Conservation (phyloP, 345 rosid species). For the Erysimum cheiranthoides region DNA sequence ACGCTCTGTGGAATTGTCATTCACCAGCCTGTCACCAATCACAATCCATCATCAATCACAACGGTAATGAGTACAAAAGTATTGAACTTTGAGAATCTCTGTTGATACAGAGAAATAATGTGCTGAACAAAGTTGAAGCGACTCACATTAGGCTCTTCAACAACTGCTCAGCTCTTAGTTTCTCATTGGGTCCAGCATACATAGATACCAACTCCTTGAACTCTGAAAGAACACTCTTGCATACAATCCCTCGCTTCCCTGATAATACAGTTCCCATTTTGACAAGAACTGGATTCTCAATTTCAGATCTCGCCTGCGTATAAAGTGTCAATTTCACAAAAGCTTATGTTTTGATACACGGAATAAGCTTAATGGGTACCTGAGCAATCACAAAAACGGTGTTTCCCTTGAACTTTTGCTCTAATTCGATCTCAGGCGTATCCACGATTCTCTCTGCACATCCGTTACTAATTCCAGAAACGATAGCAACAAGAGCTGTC, state of each 20-base stretch:
- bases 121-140: neutral
- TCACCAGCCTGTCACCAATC: constrained; percentile 63
- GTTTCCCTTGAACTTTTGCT: constrained; percentile 79
- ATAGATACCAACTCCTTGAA: constrained; percentile 68
- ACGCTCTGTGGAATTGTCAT: constrained; percentile 81
- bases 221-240: constrained; percentile 65
- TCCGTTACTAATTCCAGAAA: constrained; percentile 89
- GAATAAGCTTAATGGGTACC: constrained; percentile 48
- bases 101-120: constrained; percentile 15
- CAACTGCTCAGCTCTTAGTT: constrained; percentile 66
- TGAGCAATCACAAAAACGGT: constrained; percentile 75
- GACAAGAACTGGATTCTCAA: constrained; percentile 57
- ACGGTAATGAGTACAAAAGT: neutral
- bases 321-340: neutral
- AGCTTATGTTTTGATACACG: neutral
- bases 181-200: constrained; percentile 85
- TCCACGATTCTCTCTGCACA: constrained; percentile 62
- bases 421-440: constrained; percentile 54
- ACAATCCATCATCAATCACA: constrained; percentile 22
- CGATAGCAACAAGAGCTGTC: constrained; percentile 82
- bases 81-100: constrained; percentile 14
- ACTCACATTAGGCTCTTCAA: constrained; percentile 63
- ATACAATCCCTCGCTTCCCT: constrained; percentile 67
- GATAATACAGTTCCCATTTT: constrained; percentile 50
- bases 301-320: constrained; percentile 70